Evolutionary conservation across 306 rosid genomes (phyloP), one percentile per base, ranked within the genome.

Genomic region (Glycine tomentella): DNA sequence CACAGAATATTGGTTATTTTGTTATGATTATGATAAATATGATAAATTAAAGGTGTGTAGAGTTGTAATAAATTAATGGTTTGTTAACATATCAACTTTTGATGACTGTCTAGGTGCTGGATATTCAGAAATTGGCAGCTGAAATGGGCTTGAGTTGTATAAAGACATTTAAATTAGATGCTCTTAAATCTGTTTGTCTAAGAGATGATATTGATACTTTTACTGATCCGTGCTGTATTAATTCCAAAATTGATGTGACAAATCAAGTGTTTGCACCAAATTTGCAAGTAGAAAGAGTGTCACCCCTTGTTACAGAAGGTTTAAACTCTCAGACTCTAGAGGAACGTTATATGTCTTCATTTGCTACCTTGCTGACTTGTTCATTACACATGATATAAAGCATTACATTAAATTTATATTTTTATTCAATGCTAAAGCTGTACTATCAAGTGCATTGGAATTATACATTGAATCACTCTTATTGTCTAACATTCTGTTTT

Each of bases 71-170:
- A 64, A 65, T 64, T 73, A 36, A 52, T 83, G 64, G 7, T 63
- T 52, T 53, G 66, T 63, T 20, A 65, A 55, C 66, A 45, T 44
- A 40, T 61, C 57, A 58, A 62, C 40, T 56, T 83, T 80, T 58
- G 68, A 74, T 72, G 75, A 74, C 40, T 77, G 85, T 81, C 61
- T 82, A 95, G 99, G 99, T 95, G 75, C 83, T 88, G 82, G 87
- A 85, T 88, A 88, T 95, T 76, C 89, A 95, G 85, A 95, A 95
- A 81, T 78, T 88, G 90, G 98, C 98, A 73, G 92, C 90, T 64
- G 99, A 95, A 86, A 81, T 95, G 98, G 99, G 98, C 78, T 86
- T 93, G 88, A 88, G 77, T 77, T 90, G 98, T 78, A 93, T 95
- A 75, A 88, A 80, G 61, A 82, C 99, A 57, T 90, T 79, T 74